Evolutionary conservation across 306 rosid species (phyloP), one percentile per base, ranked within the genome.

Genomic region (Malus orientalis): DNA sequence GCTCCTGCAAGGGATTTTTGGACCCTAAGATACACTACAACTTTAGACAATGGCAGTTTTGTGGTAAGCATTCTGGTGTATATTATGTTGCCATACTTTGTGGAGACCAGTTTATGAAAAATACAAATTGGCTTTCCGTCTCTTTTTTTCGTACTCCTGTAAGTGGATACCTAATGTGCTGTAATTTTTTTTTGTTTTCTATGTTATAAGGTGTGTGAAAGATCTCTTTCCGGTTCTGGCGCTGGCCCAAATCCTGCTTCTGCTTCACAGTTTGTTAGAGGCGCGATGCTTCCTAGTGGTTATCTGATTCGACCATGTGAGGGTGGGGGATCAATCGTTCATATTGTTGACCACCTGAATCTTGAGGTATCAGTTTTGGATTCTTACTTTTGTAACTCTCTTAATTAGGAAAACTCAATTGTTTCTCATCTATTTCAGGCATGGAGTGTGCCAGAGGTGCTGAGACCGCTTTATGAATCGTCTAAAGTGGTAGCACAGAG

Each of bases 1-100:
- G 99, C 98, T 87, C 93, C 97, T 79, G 99, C 99, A 71, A 91
- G 97, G 75, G 99, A 96, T 88, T 89, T 96, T 79, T 96, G 99
- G 99, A 96, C 99, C 65, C 84, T 96, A 23, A 89, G 99, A 92
- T 96, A 92, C 88, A 96, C 97, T 32, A 88, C 90, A 51, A 91
- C 27, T 42, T 74, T 96, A 85, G 99, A 96, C 20, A 91, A 92
- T 29, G 98, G 97, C 69, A 96, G 98, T 87, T 89, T 96, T 82
- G 97, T 89, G 93, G 99, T 94, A 80, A 78, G 92, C 63, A 54
- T 67, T 42, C n/a, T 76, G 6, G 51, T 59, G 11, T 75, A 33
- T 27, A 18, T 33, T 16, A 54, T 47, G 53, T 49, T 2, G 23
- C 10, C 51, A 22, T 47, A 77, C 3, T 22, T 19, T 36, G 22